Evolutionary conservation across 1,139 yeast species (phyloP), one percentile per base, ranked within the genome.

Genomic region (Suhomyces maxii): DNA sequence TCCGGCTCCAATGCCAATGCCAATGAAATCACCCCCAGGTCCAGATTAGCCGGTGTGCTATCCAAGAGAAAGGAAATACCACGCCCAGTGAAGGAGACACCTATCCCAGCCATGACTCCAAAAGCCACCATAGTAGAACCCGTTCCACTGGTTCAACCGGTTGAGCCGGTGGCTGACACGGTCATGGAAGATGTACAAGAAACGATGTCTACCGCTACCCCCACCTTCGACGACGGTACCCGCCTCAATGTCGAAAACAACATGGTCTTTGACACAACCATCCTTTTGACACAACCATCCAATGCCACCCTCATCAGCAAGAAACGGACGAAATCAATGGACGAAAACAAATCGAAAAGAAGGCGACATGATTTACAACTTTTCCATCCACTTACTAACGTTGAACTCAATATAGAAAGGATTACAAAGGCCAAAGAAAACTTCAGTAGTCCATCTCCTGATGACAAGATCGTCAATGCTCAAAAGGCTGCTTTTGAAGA

Each of bases 371-470:
- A 53, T 43, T 45, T 43, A 13, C 55, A 58, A 33, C 45, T 71
- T 12, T 69, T 67, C 47, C 56, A 59, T 44, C 68, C 69, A 46
- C 63, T 69, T 72, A 71, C 77, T 73, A 66, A 71, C 77, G 57
- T 61, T 49, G 73, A 76, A 66, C 70, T 83, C 65, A 70, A 76
- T 69, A 53, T 70, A 58, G 71, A 68, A 61, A 68, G 60, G 54
- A 63, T 63, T 43, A 69, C 70, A 51, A 75, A 77, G 58, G 79
- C 80, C 7, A 70, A 75, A 39, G 60, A 71, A 37, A 87, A 84
- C 52, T 90, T 90, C 59, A 63, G 67, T 18, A 70, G 75, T 50
- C 91, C 90, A 11, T 86, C 96, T 56, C 97, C 97, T 3, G 98
- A 90, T 67, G 97, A 89, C 58, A 67, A 76, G 44, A 77, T 86